phyloP scores from a whole-genome alignment of 768 basidiomycete species.

The Leccinum boreale region DNA sequence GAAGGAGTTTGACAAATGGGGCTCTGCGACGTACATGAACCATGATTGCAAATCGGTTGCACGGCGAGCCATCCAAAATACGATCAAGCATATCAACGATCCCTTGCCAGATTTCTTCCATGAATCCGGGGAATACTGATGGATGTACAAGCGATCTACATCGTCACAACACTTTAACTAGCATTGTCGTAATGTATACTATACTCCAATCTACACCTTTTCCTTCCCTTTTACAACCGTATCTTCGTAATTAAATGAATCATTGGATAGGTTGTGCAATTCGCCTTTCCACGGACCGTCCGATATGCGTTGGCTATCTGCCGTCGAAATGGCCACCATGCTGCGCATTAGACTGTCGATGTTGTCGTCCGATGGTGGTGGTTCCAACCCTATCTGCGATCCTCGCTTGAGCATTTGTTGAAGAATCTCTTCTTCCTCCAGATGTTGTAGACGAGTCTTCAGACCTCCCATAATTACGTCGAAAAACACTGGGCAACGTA shows the following conservation, averaged over 20 bases:
- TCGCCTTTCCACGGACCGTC: conserved; percentile 32
- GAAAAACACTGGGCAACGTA: conserved; percentile 30
- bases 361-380: conserved; percentile 33
- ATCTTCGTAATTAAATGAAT: conserved; percentile 22
- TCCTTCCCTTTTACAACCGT: conserved; percentile 28
- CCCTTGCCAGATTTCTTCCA: conserved; percentile 61
- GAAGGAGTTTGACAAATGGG: conserved; percentile 70
- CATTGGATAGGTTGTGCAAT: conserved; percentile 3
- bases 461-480: conserved; percentile 38
- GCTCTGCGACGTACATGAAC: conserved; percentile 75
- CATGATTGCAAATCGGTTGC: conserved; percentile 65
- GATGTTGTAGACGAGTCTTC: conserved; percentile 33
- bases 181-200: neutral
- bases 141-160: neutral
- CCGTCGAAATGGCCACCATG: conserved; percentile 34
- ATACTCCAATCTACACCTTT: conserved; percentile 12
- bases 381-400: conserved; percentile 35
- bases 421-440: conserved; percentile 45
- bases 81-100: conserved; percentile 55
- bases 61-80: conserved; percentile 51
- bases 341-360: conserved; percentile 41
- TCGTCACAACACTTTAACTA: neutral
- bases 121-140: conserved; percentile 33
- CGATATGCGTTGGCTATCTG: conserved; percentile 11
- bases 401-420: conserved; percentile 38